Evolutionary conservation across 108 stramenopile species (phyloP), one percentile per base, ranked within the genome.

Genomic region (Craspedostauros australis): DNA sequence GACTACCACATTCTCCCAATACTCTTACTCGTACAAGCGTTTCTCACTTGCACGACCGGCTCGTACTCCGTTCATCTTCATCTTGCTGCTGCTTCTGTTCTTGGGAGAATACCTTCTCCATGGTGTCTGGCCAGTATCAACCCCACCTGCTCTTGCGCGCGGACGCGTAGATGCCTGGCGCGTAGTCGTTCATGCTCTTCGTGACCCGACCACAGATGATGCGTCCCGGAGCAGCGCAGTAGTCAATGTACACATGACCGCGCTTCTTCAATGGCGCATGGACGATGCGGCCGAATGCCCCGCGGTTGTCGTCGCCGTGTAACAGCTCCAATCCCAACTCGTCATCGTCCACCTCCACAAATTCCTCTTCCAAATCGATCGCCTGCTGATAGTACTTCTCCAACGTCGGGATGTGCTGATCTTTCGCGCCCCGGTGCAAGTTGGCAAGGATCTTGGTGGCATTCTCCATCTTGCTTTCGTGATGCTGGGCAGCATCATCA

Each of bases 131-230:
- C 88, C 88, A 91, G 36, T 84, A 50, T 8, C 88, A 84, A 19
- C 88, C 88, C 88, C 88, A 91, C 15, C 88, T 68, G 14, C 72
- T 77, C 50, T 86, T 86, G 39, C 88, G 46, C 7, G 88, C 84
- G 18, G 84, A 82, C 8, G 49, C 55, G 49, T 69, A 91, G 28
- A 79, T 58, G 24, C 88, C 88, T 5, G 88, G 88, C 30, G 85
- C 88, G 21, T 56, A 54, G 28, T 58, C 60, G 1, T 54, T 38
- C 56, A 60, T 44, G 0, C 70, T 67, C 27, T 81, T 76, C 39
- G 76, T 72, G 0, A 91, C 76, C 29, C 73, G 62, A 39, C 75
- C 69, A 3, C 84, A 68, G 33, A 72, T 72, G 11, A 91, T 84
- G 24, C 80, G 41, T 36, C 82, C 84, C 0, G 64, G 57, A 32